Percentiles rank a stretch among this genome's conserved stretches.
Conservation (phyloP, 2,329 filamentous ascomycete genomes). For the Alternaria sp. region DNA sequence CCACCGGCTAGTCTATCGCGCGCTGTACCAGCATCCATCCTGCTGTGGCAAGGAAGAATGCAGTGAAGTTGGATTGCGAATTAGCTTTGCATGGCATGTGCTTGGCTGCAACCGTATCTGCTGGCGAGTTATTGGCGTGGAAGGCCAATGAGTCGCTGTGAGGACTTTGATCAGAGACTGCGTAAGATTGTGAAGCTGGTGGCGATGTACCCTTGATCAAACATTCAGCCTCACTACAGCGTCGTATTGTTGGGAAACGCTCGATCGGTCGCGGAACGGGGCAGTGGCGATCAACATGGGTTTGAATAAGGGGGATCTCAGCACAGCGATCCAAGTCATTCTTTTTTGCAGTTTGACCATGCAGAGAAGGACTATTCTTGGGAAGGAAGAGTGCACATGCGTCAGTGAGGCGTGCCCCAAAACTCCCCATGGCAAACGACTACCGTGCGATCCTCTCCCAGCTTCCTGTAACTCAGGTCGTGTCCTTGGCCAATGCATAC, state of each 20-base stretch:
- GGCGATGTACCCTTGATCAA: not conserved
- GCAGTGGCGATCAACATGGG: slow-evolving; percentile 5
- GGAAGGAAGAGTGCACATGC: slow-evolving; percentile 2
- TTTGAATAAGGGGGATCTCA: slow-evolving; percentile 7
- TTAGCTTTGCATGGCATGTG: not conserved
- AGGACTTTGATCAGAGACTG: not conserved
- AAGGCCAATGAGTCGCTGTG: not conserved
- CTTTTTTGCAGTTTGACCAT: slow-evolving; percentile 9
- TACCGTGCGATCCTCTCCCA: not conserved
- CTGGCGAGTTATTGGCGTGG: not conserved
- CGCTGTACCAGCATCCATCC: not conserved
- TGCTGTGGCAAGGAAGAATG: not conserved
- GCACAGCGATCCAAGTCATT: not conserved
- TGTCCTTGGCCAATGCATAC: not conserved
- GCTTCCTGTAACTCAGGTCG: not conserved
- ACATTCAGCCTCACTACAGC: slow-evolving; percentile 2
- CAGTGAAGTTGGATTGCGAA: not conserved
- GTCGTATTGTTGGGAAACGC: slow-evolving; percentile 5
- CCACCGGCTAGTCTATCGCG: not conserved
- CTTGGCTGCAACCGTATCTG: not conserved
- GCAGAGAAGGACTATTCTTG: slow-evolving; percentile 6
- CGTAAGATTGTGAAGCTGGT: not conserved
- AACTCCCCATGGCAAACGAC: slow-evolving; percentile 1
- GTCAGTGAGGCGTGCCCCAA: slow-evolving; percentile 2
- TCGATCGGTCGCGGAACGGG: slow-evolving; percentile 3